Evolutionary conservation across 108 stramenopile species (phyloP).

Genomic region (Nitzschia putrida): DNA sequence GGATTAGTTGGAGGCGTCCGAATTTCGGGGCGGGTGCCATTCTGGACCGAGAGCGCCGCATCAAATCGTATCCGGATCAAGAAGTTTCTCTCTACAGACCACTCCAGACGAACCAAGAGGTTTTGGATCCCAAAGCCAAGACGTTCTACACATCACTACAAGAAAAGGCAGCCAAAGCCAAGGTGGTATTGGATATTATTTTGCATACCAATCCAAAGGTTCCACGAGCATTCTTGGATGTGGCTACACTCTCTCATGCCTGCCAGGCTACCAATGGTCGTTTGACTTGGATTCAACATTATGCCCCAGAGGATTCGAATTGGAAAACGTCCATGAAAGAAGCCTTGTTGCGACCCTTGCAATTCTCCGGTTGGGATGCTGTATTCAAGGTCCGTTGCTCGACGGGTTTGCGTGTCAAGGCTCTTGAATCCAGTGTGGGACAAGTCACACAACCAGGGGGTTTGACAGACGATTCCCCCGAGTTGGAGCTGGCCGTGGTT

Average conservation of each 20-base stretch:
- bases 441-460: background rate
- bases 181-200: slow-evolving; percentile 71
- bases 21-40: slow-evolving; percentile 73
- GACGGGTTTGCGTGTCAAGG: slow-evolving; percentile 58
- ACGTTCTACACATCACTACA: slow-evolving; percentile 62
- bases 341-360: slow-evolving; percentile 47
- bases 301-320: background rate
- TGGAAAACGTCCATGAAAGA: slow-evolving; percentile 57
- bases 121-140: background rate
- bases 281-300: slow-evolving; percentile 61
- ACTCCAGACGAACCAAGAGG: slow-evolving; percentile 35
- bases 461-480: slow-evolving; percentile 32
- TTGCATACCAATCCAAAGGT: slow-evolving; percentile 50
- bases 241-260: slow-evolving; percentile 71
- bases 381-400: slow-evolving; percentile 84
- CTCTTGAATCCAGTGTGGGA: slow-evolving; percentile 4
- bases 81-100: slow-evolving; percentile 53
- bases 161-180: slow-evolving; percentile 45
- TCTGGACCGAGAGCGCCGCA: slow-evolving; percentile 47
- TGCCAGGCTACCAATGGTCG: slow-evolving; percentile 71
- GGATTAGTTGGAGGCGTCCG: slow-evolving; percentile 67
- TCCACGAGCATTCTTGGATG: slow-evolving; percentile 60
- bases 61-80: slow-evolving; percentile 15
- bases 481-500: slow-evolving; percentile 66
- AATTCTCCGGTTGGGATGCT: slow-evolving; percentile 54